Evolutionary conservation across 805 yeast species (phyloP).

Genomic region (Ogataea trehalophila): DNA sequence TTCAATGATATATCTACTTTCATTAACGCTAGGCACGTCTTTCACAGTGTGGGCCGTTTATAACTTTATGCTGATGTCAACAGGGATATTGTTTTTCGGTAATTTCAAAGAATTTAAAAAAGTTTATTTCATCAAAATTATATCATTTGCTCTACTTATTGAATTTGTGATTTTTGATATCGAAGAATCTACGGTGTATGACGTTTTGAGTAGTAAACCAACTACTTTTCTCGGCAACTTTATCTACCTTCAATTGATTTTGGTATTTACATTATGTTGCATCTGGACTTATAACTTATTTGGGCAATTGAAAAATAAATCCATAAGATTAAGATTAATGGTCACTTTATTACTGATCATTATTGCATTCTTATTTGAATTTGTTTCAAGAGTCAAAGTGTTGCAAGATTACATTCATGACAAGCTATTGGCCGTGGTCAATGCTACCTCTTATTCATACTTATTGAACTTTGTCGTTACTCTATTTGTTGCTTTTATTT

Average conservation of each 20-base stretch:
- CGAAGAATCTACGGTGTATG: constrained; percentile 25
- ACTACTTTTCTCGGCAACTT: constrained; percentile 15
- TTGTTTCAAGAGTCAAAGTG: constrained; percentile 15
- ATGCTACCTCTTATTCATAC: constrained; percentile 21
- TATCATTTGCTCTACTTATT: constrained; percentile 18
- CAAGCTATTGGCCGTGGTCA: constrained; percentile 15
- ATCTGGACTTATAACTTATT: constrained; percentile 19
- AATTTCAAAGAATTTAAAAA: constrained; percentile 14
- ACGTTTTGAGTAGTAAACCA: constrained; percentile 22
- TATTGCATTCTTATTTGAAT: constrained; percentile 16
- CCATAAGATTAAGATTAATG: constrained; percentile 13
- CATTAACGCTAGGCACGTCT: constrained; percentile 20
- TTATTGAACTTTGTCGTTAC: constrained; percentile 19
- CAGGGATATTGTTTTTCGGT: constrained; percentile 23
- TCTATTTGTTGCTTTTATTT: constrained; percentile 18
- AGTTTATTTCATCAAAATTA: constrained; percentile 13
- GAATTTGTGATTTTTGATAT: constrained; percentile 27
- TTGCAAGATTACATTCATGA: constrained; percentile 9
- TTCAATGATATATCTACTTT: constrained; percentile 19
- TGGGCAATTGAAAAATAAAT: constrained; percentile 12
- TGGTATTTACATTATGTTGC: constrained; percentile 10
- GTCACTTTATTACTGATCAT: constrained; percentile 13
- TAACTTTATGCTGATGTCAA: constrained; percentile 26
- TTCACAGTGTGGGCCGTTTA: constrained; percentile 30
- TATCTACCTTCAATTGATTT: constrained; percentile 23